A percentile compares a stretch with the other conserved stretches of the same genome.
Evolutionary conservation across 208 protist species (phyloP).

Genomic region (Trypanosoma scelopori): DNA sequence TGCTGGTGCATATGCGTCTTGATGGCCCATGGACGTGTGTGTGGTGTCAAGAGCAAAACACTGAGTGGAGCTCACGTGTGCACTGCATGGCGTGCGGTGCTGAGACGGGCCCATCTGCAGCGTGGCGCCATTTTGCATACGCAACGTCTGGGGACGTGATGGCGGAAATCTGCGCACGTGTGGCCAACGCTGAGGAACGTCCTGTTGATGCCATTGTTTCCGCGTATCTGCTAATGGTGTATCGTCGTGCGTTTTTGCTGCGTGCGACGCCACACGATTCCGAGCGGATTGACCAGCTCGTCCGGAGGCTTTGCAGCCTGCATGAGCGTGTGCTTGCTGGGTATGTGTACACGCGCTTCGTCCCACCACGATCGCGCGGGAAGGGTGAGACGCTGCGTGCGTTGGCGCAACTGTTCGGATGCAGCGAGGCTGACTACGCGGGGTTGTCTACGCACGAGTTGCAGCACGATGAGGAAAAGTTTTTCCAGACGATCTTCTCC

Average conservation of each 20-base stretch:
- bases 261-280: conserved; percentile 71
- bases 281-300: conserved; percentile 58
- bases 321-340: conserved; percentile 82
- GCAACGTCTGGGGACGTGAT: conserved; percentile 53
- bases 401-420: conserved; percentile 35
- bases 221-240: conserved; percentile 82
- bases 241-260: conserved; percentile 73
- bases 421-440: conserved; percentile 26
- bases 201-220: conserved; percentile 75
- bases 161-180: conserved; percentile 66
- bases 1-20: conserved; percentile 16
- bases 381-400: conserved; percentile 39
- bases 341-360: conserved; percentile 76
- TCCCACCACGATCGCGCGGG: conserved; percentile 37
- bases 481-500: conserved; percentile 68
- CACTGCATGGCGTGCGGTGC: conserved; percentile 75
- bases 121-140: conserved; percentile 77
- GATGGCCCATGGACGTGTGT: conserved; percentile 79
- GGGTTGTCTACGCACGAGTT: conserved; percentile 31
- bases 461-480: conserved; percentile 35
- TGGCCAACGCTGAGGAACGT: conserved; percentile 53
- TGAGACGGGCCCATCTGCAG: conserved; percentile 71
- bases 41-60: conserved; percentile 81
- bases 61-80: conserved; percentile 60
- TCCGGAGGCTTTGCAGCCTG: conserved; percentile 52